These are phyloP conservation scores for Cercospora sp. DNA, from an alignment of 2,329 filamentous ascomycete species.

Conservation along the genomic window DNA sequence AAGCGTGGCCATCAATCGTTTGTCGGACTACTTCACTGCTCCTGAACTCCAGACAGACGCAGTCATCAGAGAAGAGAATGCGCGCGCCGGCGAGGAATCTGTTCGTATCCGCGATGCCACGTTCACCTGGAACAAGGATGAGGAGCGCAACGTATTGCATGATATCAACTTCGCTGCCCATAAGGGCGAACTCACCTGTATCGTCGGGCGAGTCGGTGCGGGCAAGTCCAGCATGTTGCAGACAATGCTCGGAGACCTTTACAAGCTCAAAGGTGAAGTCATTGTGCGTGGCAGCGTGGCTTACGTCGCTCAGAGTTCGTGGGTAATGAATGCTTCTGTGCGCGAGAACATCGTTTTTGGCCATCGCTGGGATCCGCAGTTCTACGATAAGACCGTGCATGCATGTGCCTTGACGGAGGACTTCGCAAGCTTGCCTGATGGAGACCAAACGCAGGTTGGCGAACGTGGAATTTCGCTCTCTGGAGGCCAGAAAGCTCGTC, in stretches of 20 bases:
- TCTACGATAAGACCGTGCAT: conserved; percentile 89
- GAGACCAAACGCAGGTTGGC: conserved; percentile 93
- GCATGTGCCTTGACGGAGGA: conserved; percentile 90
- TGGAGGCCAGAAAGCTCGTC: conserved; percentile 90
- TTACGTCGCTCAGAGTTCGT: conserved; percentile 88
- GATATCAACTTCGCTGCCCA: conserved; percentile 85
- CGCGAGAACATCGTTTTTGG: conserved; percentile 97
- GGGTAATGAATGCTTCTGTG: conserved; percentile 98
- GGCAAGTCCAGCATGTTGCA: conserved; percentile 94
- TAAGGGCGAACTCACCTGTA: conserved; percentile 89
- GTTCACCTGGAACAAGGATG: conserved; percentile 92
- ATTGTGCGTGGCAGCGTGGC: conserved; percentile 78
- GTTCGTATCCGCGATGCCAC: conserved; percentile 79
- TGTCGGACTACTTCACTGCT: conserved; percentile 80
- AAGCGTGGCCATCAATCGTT: conserved; percentile 81
- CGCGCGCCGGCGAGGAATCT: conserved; percentile 79
- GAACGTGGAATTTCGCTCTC: conserved; percentile 95
- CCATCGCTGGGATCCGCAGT: conserved; percentile 86
- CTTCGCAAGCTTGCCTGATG: conserved; percentile 88
- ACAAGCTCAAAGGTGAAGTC: conserved; percentile 83
- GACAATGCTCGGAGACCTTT: conserved; percentile 84
- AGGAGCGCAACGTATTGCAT: conserved; percentile 65
- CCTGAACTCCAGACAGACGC: conserved; percentile 90
- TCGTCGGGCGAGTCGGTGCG: conserved; percentile 90
- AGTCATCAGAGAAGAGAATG: conserved; percentile 66